A percentile compares a stretch with the other conserved stretches of the same genome.
Evolutionary conservation across 2,329 filamentous ascomycete species (phyloP).

Genomic region (Microcera coccophila): DNA sequence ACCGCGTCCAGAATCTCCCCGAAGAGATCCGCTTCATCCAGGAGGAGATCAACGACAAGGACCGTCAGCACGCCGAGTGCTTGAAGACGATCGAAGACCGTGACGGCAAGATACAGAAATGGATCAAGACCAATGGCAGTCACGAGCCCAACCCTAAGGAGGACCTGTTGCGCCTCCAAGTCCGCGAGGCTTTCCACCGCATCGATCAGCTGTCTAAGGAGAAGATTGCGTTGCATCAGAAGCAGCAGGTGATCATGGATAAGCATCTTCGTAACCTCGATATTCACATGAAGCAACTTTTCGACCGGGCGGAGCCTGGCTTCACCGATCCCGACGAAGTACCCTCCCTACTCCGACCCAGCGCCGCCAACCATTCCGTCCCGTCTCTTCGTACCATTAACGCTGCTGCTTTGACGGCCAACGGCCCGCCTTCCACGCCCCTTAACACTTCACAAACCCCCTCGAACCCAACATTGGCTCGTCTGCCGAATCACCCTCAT

Average conservation of each 20-base stretch:
- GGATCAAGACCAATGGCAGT: constrained; percentile 72
- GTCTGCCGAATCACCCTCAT: constrained; percentile 43
- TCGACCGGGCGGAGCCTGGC: constrained; percentile 58
- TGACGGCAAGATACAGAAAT: constrained; percentile 74
- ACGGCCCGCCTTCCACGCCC: constrained; percentile 24
- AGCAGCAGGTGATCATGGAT: constrained; percentile 56
- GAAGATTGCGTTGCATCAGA: constrained; percentile 67
- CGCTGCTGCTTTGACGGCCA: constrained; percentile 33
- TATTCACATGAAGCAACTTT: constrained; percentile 57
- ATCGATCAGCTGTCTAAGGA: constrained; percentile 70
- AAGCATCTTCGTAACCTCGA: constrained; percentile 63
- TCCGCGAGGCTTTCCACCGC: constrained; percentile 63
- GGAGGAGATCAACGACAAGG: constrained; percentile 78
- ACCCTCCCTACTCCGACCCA: constrained; percentile 58
- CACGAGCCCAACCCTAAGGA: constrained; percentile 73
- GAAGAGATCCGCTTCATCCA: constrained; percentile 80
- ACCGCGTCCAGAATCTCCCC: constrained; percentile 71
- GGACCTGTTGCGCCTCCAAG: constrained; percentile 60
- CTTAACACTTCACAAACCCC: constrained; percentile 29
- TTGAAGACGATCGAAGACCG: constrained; percentile 65
- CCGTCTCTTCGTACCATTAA: constrained; percentile 42
- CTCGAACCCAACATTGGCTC: constrained; percentile 40
- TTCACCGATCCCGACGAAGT: constrained; percentile 61
- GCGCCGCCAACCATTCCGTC: constrained; percentile 48
- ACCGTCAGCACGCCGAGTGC: constrained; percentile 66